Evolutionary conservation across 345 rosid genomes (phyloP).

Genomic region (Citrus unshiu): DNA sequence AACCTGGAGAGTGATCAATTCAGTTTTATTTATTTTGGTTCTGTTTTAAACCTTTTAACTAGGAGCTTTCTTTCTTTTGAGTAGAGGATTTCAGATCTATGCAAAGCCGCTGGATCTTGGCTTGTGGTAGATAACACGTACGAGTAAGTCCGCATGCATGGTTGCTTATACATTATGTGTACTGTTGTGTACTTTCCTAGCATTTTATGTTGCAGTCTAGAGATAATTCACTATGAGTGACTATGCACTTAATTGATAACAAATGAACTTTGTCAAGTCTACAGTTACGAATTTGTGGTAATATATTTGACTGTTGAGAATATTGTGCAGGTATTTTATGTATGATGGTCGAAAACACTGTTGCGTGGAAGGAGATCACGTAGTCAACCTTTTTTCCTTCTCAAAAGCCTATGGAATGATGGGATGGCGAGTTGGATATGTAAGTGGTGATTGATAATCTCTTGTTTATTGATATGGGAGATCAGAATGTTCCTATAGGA

Average conservation of each 20-base stretch:
- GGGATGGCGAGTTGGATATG: constrained; percentile 99
- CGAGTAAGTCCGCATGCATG: constrained; percentile 51
- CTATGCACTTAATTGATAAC: not conserved
- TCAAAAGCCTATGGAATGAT: constrained; percentile 99
- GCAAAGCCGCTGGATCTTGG: constrained; percentile 88
- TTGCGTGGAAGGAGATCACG: constrained; percentile 85
- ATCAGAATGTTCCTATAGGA: not conserved
- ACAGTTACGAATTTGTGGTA: not conserved
- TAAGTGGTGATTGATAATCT: constrained; percentile 36
- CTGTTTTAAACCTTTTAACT: not conserved
- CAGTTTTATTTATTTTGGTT: not conserved
- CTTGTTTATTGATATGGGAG: not conserved
- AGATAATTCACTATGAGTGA: not conserved
- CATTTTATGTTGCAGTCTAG: not conserved
- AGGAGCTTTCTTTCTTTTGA: constrained; percentile 19
- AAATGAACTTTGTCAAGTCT: not conserved
- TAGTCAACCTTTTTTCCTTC: constrained; percentile 93
- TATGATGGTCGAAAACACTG: constrained; percentile 82
- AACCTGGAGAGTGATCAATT: not conserved
- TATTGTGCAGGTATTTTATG: constrained; percentile 82
- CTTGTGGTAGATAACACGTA: constrained; percentile 95
- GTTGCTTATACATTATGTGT: not conserved
- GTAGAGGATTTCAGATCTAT: constrained; percentile 83
- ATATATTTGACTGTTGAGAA: not conserved
- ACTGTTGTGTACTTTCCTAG: not conserved